Percentiles rank a stretch among this genome's conserved stretches.
Evolutionary conservation across 169 alveolate genomes (phyloP).

Genomic region (Plasmodium chabaudi): DNA sequence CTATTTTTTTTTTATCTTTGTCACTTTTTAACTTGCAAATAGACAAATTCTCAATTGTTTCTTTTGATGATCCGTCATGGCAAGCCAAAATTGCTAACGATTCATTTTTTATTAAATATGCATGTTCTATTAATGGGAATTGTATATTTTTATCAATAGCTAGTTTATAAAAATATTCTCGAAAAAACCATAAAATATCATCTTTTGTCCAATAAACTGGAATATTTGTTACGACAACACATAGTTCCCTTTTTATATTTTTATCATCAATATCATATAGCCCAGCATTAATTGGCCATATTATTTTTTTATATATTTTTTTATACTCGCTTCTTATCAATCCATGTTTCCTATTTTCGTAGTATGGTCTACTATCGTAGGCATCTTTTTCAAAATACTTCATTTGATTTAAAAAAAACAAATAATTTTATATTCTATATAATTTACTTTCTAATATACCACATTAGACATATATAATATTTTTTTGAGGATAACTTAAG

Average conservation of each 20-base stretch:
- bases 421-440: neutral
- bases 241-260: constrained; percentile 36
- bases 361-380: constrained; percentile 14
- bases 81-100: constrained; percentile 71
- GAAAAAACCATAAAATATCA: constrained; percentile 61
- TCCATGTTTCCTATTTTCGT: constrained; percentile 42
- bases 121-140: constrained; percentile 60
- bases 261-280: constrained; percentile 65
- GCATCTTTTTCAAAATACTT: constrained; percentile 28
- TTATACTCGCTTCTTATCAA: constrained; percentile 16
- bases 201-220: constrained; percentile 61
- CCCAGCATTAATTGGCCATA: constrained; percentile 62
- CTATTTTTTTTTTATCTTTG: constrained; percentile 48
- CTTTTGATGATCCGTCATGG: constrained; percentile 50
- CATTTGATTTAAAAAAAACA: constrained; percentile 18
- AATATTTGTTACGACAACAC: constrained; percentile 45
- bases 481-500: no score
- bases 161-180: constrained; percentile 66
- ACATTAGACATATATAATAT: no score
- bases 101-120: constrained; percentile 40
- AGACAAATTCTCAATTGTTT: constrained; percentile 42
- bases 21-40: constrained; percentile 24
- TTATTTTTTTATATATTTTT: constrained; percentile 26
- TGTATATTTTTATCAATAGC: constrained; percentile 34
- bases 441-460: no score